These are phyloP conservation scores for Buxus sempervirens DNA, from an alignment of 164 flowering plant genomes.

Conservation along the genomic window DNA sequence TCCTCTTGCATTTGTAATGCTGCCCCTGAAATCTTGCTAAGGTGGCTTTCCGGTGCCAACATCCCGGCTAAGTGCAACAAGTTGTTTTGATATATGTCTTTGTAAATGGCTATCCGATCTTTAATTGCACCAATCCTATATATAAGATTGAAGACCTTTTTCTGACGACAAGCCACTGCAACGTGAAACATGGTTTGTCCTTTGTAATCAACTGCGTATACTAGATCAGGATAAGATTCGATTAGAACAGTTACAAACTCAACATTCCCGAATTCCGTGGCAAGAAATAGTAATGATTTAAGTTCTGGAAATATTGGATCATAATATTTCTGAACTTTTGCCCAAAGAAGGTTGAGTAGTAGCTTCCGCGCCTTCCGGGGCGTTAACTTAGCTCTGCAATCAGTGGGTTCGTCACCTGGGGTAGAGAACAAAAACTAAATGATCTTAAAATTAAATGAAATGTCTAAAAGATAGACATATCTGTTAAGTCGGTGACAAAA, in stretches of 20 bases:
- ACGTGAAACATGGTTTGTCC: slow-evolving; percentile 17
- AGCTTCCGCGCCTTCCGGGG: too few species aligned
- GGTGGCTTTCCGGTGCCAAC: not conserved
- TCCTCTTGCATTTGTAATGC: slow-evolving; percentile 12
- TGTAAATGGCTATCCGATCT: slow-evolving; percentile 8
- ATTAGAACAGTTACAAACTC: slow-evolving; percentile 15
- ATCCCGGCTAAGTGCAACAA: not conserved
- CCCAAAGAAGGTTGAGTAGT: slow-evolving; percentile 14
- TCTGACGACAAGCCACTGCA: slow-evolving; percentile 18
- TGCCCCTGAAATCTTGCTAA: slow-evolving; percentile 1
- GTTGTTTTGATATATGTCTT: slow-evolving; percentile 1
- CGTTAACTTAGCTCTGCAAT: too few species aligned
- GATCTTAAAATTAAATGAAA: too few species aligned
- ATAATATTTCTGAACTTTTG: not conserved
- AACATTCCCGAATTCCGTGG: slow-evolving; percentile 19
- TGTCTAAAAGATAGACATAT: too few species aligned
- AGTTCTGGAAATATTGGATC: slow-evolving; percentile 12
- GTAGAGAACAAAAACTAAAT: too few species aligned
- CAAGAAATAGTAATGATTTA: slow-evolving; percentile 10
- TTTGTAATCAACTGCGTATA: slow-evolving; percentile 11
- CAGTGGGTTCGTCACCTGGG: too few species aligned
- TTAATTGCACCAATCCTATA: slow-evolving; percentile 17
- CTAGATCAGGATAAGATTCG: slow-evolving; percentile 21
- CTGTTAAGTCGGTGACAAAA: too few species aligned
- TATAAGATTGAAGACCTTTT: slow-evolving; percentile 18